A percentile compares a stretch with the other conserved stretches of the same genome.
These are phyloP conservation scores for Epithemia pelagica DNA, from an alignment of 108 stramenopile species.

Conservation along the genomic window DNA sequence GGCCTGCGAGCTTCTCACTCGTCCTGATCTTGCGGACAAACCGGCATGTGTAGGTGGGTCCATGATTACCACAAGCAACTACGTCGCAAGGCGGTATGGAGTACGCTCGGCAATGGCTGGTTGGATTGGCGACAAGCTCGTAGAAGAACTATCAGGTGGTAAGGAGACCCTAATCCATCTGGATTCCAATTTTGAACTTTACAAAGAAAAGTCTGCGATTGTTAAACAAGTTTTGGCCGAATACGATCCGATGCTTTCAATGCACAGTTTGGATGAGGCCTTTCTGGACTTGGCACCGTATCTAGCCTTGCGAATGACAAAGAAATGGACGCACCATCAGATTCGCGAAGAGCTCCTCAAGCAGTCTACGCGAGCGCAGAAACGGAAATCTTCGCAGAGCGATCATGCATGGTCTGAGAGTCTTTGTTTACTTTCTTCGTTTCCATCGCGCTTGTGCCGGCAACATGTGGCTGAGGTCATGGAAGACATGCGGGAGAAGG, in stretches of 20 bases:
- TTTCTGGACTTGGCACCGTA: constrained; percentile 87
- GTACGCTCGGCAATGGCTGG: constrained; percentile 98
- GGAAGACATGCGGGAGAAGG: constrained; percentile 53
- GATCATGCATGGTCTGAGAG: not conserved
- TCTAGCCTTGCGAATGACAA: constrained; percentile 31
- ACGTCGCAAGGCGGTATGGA: constrained; percentile 85
- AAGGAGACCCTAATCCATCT: constrained; percentile 61
- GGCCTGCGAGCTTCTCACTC: constrained; percentile 68
- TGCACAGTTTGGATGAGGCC: constrained; percentile 90
- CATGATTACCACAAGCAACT: constrained; percentile 94
- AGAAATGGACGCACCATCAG: constrained; percentile 28
- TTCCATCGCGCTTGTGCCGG: constrained; percentile 3
- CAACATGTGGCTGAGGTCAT: constrained; percentile 33
- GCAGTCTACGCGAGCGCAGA: constrained; percentile 4
- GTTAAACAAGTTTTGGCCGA: constrained; percentile 64
- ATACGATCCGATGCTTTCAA: constrained; percentile 79
- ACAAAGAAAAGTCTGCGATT: constrained; percentile 60
- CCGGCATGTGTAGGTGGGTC: constrained; percentile 88
- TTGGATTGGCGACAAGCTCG: constrained; percentile 86
- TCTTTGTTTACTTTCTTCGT: not conserved
- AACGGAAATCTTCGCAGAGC: not conserved
- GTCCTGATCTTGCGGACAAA: constrained; percentile 72
- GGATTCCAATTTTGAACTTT: constrained; percentile 70
- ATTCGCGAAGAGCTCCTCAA: constrained; percentile 16
- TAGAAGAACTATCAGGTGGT: constrained; percentile 61